Percentiles rank a stretch among this genome's conserved stretches.
Conservation (phyloP, 2,329 filamentous ascomycete genomes). For the Neocucurbitaria cava region DNA sequence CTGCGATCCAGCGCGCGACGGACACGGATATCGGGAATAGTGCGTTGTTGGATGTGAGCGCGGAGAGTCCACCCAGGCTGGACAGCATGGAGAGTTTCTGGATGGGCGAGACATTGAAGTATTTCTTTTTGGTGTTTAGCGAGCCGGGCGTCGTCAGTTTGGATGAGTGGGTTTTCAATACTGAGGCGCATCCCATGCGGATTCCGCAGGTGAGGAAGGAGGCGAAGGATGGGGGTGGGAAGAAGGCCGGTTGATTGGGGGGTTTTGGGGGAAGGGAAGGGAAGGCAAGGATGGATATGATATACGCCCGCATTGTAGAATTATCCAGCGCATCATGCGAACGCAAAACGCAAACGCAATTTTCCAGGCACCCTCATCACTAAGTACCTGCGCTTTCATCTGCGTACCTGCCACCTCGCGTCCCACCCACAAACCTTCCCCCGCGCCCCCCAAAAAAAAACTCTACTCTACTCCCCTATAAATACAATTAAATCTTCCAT, state of each 20-base stretch:
- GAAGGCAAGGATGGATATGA: too few relatives aligned
- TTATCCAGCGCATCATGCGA: too few relatives aligned
- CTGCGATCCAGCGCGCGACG: conserved; percentile 52
- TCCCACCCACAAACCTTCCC: too few relatives aligned
- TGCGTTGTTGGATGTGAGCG: conserved; percentile 53
- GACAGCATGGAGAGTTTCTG: conserved; percentile 60
- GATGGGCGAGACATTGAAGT: conserved; percentile 59
- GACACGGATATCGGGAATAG: conserved; percentile 56
- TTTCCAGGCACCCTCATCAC: too few relatives aligned
- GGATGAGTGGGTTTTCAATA: conserved; percentile 57
- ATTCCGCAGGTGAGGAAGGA: conserved; percentile 27
- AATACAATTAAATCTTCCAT: too few relatives aligned
- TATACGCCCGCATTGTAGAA: too few relatives aligned
- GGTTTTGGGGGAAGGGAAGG: too few relatives aligned
- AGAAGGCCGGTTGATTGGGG: background rate
- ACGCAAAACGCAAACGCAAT: too few relatives aligned
- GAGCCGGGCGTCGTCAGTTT: conserved; percentile 52
- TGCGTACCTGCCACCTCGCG: too few relatives aligned
- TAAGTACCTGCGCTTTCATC: too few relatives aligned
- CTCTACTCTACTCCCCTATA: too few relatives aligned
- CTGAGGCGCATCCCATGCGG: conserved; percentile 57
- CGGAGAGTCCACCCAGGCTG: conserved; percentile 43
- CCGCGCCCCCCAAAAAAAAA: too few relatives aligned
- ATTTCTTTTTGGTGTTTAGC: conserved; percentile 57
- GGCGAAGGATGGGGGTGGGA: background rate